Evolutionary conservation across 2,329 filamentous ascomycete genomes (phyloP), one percentile per base, ranked within the genome.

Genomic region (Pochonia chlamydosporia): DNA sequence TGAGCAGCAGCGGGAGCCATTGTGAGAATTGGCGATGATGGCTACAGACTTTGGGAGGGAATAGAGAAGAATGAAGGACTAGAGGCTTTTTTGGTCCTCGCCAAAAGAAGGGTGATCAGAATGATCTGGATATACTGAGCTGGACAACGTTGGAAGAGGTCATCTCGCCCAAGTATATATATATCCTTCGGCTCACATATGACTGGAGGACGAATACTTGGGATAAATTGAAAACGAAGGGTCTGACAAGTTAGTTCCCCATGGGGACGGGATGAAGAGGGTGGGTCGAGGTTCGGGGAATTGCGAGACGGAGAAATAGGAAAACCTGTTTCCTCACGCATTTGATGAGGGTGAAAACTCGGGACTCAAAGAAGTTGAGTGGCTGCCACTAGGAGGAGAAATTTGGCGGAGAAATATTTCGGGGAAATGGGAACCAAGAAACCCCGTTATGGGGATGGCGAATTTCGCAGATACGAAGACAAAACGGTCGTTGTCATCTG

Each of bases 1-100:
- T 54, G 57, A 10, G 63, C 62, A 23, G 59, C 64, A 47, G 57
- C 56, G 8, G 63, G 62, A 46, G 64, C 63, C 64, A 62, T 69
- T 13, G 24, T 16, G 23, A 9, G 14, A 30, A 16, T 7, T 20
- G 18, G 7, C 16, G 20, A 3, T 9, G 7, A 14, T 42, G 8
- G 24, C 26, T 28, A 13, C 26, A 28, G 26, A 28, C 7, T 7
- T 13, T 13, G 13, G 26, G 13, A 13, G 13, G 11, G 20, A 39
- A 6, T 18, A 23, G 1, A 13, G 10, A 4, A 21, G 23, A 23
- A 21, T 1, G 30, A 14, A 14, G 30, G 16, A 20, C 11, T 6
- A 5, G 20, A 39, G 35, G 18, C 20, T 39, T 14, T n/a, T 4
- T 13, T 39, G 35, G 20, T 39, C 35, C 35, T 23, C 18, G 24